Evolutionary conservation across 306 rosid species (phyloP), one percentile per base, ranked within the genome.

Genomic region (Pachyrhizus erosus): DNA sequence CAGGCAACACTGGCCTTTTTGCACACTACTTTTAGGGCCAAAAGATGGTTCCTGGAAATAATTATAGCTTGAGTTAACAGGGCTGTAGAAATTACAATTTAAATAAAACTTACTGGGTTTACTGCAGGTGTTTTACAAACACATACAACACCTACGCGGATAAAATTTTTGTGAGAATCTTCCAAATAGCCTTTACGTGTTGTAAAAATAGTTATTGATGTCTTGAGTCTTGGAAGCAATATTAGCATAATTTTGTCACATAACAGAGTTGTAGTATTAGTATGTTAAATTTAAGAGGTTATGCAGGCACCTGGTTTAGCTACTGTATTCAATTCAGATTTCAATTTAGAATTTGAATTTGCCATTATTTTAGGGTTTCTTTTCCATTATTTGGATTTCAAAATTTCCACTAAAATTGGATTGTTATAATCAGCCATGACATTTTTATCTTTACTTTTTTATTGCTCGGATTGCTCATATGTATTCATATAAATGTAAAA

Each of bases 251-350:
- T 57, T 57, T 57, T 57, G 15, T 57, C n/a, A 13, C 10, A 61
- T 13, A 27, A 61, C 68, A 61, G 20, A 61, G 39, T 13, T 11
- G 12, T 5, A 27, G 39, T 5, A 13, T 61, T 61, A 27, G 0
- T 26, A 61, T 27, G 7, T 61, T 61, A 61, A 61, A 13, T 61
- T 26, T 61, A 14, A 18, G 9, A 61, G 39, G 9, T 12, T 4
- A 61, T 45, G 49, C 48, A 73, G 33, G 65, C 65, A 51, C 18
- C 75, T 18, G 27, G 31, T 29, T 73, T 73, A 73, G 57, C 42
- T 9, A 29, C 29, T 49, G 48, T 66, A 58, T 43, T 20, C 33
- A 42, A 12, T 24, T 20, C n/a, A 27, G 4, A 7, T 3, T 57
- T 57, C 14, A 57, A 21, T 21, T 55, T 14, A 21, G 7, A 21